A percentile compares a stretch with the other conserved stretches of the same genome.
phyloP scores from a whole-genome alignment of 2,329 filamentous ascomycete species.

The Cladophialophora yegresii region DNA sequence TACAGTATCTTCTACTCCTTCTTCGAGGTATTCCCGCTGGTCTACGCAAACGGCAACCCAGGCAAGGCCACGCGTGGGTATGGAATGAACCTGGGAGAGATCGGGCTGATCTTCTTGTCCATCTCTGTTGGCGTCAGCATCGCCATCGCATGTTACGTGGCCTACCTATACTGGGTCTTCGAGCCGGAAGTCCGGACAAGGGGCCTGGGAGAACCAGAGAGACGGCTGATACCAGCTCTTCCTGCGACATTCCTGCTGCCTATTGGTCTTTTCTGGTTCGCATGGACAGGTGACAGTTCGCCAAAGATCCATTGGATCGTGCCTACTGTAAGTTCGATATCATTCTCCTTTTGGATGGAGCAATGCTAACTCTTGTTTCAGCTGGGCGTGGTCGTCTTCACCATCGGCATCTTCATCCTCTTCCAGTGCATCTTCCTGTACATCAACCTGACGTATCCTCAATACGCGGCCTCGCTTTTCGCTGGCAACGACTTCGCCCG shows the following conservation, averaged over 20 bases:
- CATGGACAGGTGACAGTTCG: conserved; percentile 36
- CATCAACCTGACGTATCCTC: conserved; percentile 45
- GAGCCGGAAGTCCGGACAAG: conserved; percentile 49
- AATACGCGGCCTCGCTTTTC: conserved; percentile 42
- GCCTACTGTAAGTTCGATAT: conserved; percentile 32
- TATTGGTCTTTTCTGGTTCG: conserved; percentile 61
- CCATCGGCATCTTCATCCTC: conserved; percentile 42
- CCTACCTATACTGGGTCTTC: conserved; percentile 57
- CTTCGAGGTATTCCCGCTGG: conserved; percentile 68
- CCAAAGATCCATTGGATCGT: conserved; percentile 46
- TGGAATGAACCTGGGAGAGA: conserved; percentile 59
- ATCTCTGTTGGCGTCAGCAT: conserved; percentile 60
- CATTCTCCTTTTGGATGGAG: neutral
- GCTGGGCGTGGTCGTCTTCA: conserved; percentile 20
- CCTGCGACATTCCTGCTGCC: conserved; percentile 54
- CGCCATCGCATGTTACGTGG: conserved; percentile 53
- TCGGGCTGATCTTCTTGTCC: conserved; percentile 63
- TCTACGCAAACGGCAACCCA: conserved; percentile 53
- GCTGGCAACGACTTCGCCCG: conserved; percentile 44
- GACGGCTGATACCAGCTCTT: conserved; percentile 55
- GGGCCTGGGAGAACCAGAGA: conserved; percentile 55
- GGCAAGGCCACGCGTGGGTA: conserved; percentile 53
- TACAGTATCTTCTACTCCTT: conserved; percentile 55
- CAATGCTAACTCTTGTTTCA: neutral
- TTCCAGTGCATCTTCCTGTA: conserved; percentile 50